Percentiles rank a stretch among this genome's conserved stretches.
Evolutionary conservation across 73 alveolate genomes (phyloP).

Genomic region (Stentor coeruleus): DNA sequence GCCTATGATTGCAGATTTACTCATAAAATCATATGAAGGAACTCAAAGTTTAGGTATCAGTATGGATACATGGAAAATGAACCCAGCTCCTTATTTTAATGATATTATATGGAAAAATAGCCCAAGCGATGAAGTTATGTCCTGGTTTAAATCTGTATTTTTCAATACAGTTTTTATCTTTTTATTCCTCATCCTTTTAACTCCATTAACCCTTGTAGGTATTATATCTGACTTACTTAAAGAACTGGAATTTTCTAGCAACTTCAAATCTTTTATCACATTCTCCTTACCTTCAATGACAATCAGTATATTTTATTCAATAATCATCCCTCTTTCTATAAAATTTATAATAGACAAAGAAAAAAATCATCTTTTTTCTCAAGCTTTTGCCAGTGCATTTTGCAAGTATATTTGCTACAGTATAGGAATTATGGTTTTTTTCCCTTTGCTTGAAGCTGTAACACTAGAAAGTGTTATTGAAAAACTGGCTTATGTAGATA

Average conservation of each 20-base stretch:
- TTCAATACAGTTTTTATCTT: neutral
- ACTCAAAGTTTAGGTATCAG: neutral
- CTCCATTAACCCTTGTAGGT: conserved; percentile 13
- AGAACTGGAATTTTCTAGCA: neutral
- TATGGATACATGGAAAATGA: conserved; percentile 14
- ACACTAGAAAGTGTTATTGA: neutral
- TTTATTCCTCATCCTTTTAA: neutral
- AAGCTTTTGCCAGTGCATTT: neutral
- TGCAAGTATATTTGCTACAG: neutral
- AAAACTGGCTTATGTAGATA: neutral
- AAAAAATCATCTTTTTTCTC: neutral
- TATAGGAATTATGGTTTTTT: neutral
- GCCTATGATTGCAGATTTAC: neutral
- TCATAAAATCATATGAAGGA: neutral
- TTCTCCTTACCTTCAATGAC: conserved; percentile 8
- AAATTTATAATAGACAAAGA: neutral
- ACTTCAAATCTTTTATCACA: neutral
- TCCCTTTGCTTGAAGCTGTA: conserved; percentile 10
- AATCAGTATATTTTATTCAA: neutral
- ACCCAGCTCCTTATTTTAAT: neutral
- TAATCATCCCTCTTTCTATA: conserved; percentile 14
- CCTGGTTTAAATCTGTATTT: neutral
- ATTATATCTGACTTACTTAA: neutral
- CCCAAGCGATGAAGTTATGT: neutral
- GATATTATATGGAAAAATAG: conserved; percentile 9